Evolutionary conservation across 768 basidiomycete genomes (phyloP), one percentile per base, ranked within the genome.

Genomic region (Podaxis mareebaensis): DNA sequence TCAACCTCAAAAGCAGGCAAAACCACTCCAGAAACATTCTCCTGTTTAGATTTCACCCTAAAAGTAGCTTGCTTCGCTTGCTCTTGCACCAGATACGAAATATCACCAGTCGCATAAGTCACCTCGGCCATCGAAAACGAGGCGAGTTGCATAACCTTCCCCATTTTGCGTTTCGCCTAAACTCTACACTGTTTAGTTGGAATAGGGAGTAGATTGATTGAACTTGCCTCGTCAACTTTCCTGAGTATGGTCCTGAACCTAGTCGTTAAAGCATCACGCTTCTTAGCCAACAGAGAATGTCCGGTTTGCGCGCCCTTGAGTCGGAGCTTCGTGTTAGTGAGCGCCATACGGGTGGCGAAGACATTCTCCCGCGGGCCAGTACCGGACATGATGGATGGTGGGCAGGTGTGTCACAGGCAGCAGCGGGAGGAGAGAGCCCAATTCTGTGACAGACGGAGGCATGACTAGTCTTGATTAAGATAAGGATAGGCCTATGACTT

Each of bases 121-220:
- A 99, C 97, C 76, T 99, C 96, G 0, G 97, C 97, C 79, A 99
- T 90, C 48, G 96, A 97, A 83, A 99, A 97, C 46, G 97, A 99
- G 26, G 97, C 97, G 56, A 99, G 83, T 75, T 99, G 97, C 89
- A 99, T 97, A 26, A 99, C 96, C 64, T 93, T 85, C 33, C 97
- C 97, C 97, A 99, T 99, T 79, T 98, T 96, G 64, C 95, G 87
- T 76, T 99, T 99, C 10, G 97, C 96, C 96, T 99, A 67, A 65
- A 65, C 33, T 60, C 68, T 74, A 57, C 64, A 67, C 60, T 66
- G 63, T 67, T 75, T 52, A 73, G 63, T 67, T 60, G 52, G 55
- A 52, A 52, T 54, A 26, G 6, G 44, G 12, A 17, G 53, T 22
- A 36, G 42, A 58, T 63, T 5, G 63, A 26, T 53, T 61, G 30